phyloP scores from a whole-genome alignment of 2,329 filamentous ascomycete genomes.

The Fusarium nurragi region DNA sequence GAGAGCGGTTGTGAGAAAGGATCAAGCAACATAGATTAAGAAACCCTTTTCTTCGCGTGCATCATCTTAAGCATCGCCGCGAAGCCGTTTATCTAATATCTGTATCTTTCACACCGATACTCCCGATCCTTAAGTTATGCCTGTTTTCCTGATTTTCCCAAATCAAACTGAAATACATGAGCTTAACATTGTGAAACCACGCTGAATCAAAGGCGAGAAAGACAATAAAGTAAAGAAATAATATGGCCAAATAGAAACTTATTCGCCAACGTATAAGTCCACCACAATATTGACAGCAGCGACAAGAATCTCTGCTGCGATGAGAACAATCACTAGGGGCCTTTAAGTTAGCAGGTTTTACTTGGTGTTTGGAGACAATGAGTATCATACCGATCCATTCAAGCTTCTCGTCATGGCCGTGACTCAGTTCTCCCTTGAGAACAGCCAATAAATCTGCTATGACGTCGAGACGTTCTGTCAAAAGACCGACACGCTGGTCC shows the following conservation, averaged over 20 bases:
- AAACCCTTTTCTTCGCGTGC: constrained; percentile 15
- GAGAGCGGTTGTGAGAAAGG: constrained; percentile 23
- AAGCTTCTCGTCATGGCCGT: constrained; percentile 88
- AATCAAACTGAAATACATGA: constrained; percentile 19
- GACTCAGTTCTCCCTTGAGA: constrained; percentile 92
- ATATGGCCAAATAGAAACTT: constrained; percentile 25
- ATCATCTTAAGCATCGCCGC: constrained; percentile 26
- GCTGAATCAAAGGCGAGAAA: constrained; percentile 3
- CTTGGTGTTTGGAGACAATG: neutral
- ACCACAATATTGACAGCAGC: constrained; percentile 95
- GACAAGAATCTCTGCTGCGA: constrained; percentile 93
- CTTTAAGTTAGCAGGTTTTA: constrained; percentile 11
- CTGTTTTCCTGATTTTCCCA: neutral
- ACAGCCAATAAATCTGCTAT: constrained; percentile 94
- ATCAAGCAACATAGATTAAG: constrained; percentile 13
- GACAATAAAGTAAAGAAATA: neutral
- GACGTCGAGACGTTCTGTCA: constrained; percentile 86
- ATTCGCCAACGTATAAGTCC: constrained; percentile 75
- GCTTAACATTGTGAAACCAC: constrained; percentile 3
- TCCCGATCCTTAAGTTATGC: constrained; percentile 14
- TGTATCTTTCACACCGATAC: constrained; percentile 29
- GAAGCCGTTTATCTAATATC: constrained; percentile 43
- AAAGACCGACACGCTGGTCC: constrained; percentile 89
- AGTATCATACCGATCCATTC: constrained; percentile 84
- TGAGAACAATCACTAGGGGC: constrained; percentile 83